Percentiles rank a stretch among this genome's conserved stretches.
Conservation (phyloP, 441 rosid genomes). For the Croton setiger region DNA sequence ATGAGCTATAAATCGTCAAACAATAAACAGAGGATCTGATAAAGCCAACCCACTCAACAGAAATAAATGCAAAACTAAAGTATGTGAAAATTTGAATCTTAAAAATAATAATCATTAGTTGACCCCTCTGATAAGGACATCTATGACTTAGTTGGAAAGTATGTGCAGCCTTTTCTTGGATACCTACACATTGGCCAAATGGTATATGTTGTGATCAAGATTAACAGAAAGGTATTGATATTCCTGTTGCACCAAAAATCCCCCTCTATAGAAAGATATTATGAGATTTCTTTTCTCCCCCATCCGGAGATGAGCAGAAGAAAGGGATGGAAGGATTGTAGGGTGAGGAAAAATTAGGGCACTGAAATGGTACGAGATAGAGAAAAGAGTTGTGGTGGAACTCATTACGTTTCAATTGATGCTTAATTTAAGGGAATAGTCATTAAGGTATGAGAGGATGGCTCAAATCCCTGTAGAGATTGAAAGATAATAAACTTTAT, state of each 20-base stretch:
- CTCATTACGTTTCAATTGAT: background rate
- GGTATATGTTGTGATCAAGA: background rate
- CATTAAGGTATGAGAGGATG: background rate
- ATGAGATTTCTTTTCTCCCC: background rate
- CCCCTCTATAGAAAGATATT: background rate
- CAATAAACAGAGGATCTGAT: background rate
- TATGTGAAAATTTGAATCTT: background rate
- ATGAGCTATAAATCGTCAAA: background rate
- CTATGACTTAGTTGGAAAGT: background rate
- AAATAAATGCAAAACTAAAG: background rate
- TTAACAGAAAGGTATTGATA: background rate
- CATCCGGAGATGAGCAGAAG: background rate
- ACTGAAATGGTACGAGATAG: background rate
- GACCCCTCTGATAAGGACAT: background rate
- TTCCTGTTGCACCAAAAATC: background rate
- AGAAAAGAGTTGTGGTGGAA: background rate
- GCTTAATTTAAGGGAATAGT: background rate
- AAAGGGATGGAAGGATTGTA: background rate
- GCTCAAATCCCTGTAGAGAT: background rate
- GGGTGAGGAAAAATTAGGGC: background rate
- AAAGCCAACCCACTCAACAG: background rate
- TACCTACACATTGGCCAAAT: background rate
- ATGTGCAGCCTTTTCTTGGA: background rate
- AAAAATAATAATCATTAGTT: background rate
- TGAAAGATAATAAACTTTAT: background rate